Evolutionary conservation across 257 asterid species (phyloP), one percentile per base, ranked within the genome.

Genomic region (Anisodus tanguticus): DNA sequence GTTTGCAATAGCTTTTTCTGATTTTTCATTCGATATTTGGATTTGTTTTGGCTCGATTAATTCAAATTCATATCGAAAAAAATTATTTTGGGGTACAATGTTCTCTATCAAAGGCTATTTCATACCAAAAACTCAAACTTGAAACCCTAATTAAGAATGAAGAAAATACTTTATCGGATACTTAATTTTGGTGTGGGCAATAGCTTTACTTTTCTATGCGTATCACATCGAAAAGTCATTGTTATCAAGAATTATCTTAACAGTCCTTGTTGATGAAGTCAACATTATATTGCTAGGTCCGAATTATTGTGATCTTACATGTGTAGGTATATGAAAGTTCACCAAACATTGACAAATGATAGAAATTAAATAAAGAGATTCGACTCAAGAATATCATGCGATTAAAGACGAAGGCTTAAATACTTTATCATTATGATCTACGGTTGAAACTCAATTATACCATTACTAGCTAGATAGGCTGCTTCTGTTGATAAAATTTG

Each of bases 291-390:
- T 19, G 17, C 63, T 76, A 76, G 26, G 13, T 51, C 3, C 37
- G 1, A 76, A 26, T 51, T 11, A 76, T 76, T 76, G 62, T 4
- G 22, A 62, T 43, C 76, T 19, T 41, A 80, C n/a, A 59, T 41
- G 41, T 80, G 41, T 62, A 59, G 19, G 72, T 41, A n/a, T 43
- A 22, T 80, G 59, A 80, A 80, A 60, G 13, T 13, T 80, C 45
- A 60, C 83, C 76, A 57, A 60, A 81, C 76, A 81, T 62, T 81
- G 76, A 43, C 83, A 58, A 60, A 4, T 80, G 35, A 80, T 60
- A 11, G 9, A 80, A 80, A 80, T 71, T 43, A n/a, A 71, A 9
- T 71, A 71, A 43, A 71, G 58, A 19, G 0, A 72, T 60, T 59
- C 16, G 4, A 39, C 26, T 64, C 60, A 80, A 64, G 45, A 80